Percentiles rank a stretch among this genome's conserved stretches.
Evolutionary conservation across 1,139 yeast species (phyloP).

Genomic region (Kodamaea derodonti): DNA sequence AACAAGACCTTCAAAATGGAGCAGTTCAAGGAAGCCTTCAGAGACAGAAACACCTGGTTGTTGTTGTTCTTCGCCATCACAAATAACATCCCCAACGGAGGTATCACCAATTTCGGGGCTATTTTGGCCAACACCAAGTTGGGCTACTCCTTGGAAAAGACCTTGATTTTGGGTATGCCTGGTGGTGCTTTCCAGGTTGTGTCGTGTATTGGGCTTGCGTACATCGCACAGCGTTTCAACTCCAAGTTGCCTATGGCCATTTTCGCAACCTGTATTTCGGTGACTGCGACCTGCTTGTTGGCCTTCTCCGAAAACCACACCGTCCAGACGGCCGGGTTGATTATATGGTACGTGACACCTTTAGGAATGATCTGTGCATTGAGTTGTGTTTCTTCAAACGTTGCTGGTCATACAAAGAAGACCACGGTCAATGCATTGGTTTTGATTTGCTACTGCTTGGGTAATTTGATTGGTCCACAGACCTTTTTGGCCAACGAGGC

Average conservation of each 20-base stretch:
- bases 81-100: slow-evolving; percentile 51
- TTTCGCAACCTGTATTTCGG: slow-evolving; percentile 31
- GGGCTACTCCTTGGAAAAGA: slow-evolving; percentile 37
- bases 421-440: slow-evolving; percentile 55
- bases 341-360: slow-evolving; percentile 21
- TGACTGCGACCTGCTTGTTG: slow-evolving; percentile 44
- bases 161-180: slow-evolving; percentile 32
- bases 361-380: slow-evolving; percentile 47
- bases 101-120: slow-evolving; percentile 46
- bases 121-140: slow-evolving; percentile 43
- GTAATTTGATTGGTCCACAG: slow-evolving; percentile 72
- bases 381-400: slow-evolving; percentile 50
- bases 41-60: slow-evolving; percentile 42
- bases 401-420: slow-evolving; percentile 71
- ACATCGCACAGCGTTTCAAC: slow-evolving; percentile 6
- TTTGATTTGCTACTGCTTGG: slow-evolving; percentile 62
- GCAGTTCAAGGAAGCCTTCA: slow-evolving; percentile 54
- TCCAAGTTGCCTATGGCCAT: slow-evolving; percentile 40
- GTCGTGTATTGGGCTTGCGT: slow-evolving; percentile 34
- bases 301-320: slow-evolving; percentile 33
- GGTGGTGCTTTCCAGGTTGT: slow-evolving; percentile 39
- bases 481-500: slow-evolving; percentile 52
- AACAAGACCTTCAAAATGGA: slow-evolving; percentile 48
- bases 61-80: slow-evolving; percentile 36
- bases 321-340: slow-evolving; percentile 11